Base-by-base conservation (phyloP, 495 filamentous ascomycete species). In the Xylaria cubensis region DNA sequence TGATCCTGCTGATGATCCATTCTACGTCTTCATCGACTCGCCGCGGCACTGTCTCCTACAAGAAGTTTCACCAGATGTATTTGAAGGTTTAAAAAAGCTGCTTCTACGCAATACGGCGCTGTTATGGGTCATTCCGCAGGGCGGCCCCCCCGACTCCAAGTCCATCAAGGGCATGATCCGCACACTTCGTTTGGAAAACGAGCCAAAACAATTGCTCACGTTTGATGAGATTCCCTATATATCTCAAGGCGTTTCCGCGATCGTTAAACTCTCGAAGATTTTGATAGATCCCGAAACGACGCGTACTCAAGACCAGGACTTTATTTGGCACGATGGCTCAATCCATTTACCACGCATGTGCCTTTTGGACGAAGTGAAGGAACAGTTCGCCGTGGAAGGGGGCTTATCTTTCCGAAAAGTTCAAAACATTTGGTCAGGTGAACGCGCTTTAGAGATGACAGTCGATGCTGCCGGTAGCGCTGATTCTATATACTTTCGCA, bases 401-500 rank as follows among this genome's bases (percentile, higher is more conserved):
- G 68, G 68, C 0, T 13, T 70, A 3, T 63, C 56, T 29, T 32
- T 70, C 26, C 36, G 58, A 48, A 70, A 64, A 29, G 29, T 48
- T 44, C 68, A 70, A 53, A 64, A 64, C n/a, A 64, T 83, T 58
- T 74, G 74, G 10, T 69, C 79, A 8, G 46, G 75, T 12, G 74
- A 71, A 17, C 74, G 80, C 9, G 42, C 75, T 0, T 70, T 85
- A 26, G 77, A 76, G 64, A 59, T 84, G 58, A 69, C 76, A 12
- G 72, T 85, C 4, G 75, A 75, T 4, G 77, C 71, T 17, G 73
- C 79, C 10, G 86, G 86, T n/a, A 75, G 81, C 8, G 80, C 86
- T 0, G 85, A 88, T 58, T 85, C 82, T 7, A 70, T 87, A n/a
- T 80, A 85, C 64, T 89, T 87, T 64, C 72, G 78, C 50, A 76